Evolutionary conservation across 208 protist genomes (phyloP), one percentile per base, ranked within the genome.

Genomic region (Lotmaria passim): DNA sequence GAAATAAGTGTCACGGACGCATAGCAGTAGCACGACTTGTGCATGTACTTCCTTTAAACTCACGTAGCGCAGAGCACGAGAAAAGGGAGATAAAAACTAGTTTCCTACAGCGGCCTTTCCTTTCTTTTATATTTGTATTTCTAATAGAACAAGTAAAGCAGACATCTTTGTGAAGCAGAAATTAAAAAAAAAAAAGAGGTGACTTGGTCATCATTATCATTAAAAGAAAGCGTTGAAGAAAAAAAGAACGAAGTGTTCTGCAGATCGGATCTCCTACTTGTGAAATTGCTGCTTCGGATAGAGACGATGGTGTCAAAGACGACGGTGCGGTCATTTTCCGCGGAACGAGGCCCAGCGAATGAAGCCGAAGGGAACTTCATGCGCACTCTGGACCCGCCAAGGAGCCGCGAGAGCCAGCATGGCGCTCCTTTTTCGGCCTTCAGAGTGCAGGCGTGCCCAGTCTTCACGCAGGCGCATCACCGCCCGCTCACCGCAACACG

Each of bases 301-400:
- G n/a, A n/a, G n/a, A n/a, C n/a, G n/a, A n/a, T n/a, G n/a, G n/a
- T n/a, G n/a, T n/a, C 8, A 38, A n/a, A 56, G 26, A 36, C 4
- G 5, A 3, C 47, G 10, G 21, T 21, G 21, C 6, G n/a, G 7
- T 56, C 36, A 7, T n/a, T 28, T 58, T n/a, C 12, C 5, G 33
- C 44, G 33, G 38, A 75, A 51, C 12, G 43, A 69, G 6, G 34
- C 15, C 70, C 60, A 75, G 3, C 39, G 56, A 23, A 69, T 58
- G 52, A 33, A 24, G 10, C 52, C 53, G 28, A 56, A 34, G 1
- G 52, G 38, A 7, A 38, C 8, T 14, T 10, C 19, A 0, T n/a
- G 17, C 8, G 17, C 17, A 11, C n/a, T 19, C 12, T 4, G 60
- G 4, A 19, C 3, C 23, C 10, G 21, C 17, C 12, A 11, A 31